Evolutionary conservation across 768 basidiomycete species (phyloP), one percentile per base, ranked within the genome.

Genomic region (Serendipita sp.): DNA sequence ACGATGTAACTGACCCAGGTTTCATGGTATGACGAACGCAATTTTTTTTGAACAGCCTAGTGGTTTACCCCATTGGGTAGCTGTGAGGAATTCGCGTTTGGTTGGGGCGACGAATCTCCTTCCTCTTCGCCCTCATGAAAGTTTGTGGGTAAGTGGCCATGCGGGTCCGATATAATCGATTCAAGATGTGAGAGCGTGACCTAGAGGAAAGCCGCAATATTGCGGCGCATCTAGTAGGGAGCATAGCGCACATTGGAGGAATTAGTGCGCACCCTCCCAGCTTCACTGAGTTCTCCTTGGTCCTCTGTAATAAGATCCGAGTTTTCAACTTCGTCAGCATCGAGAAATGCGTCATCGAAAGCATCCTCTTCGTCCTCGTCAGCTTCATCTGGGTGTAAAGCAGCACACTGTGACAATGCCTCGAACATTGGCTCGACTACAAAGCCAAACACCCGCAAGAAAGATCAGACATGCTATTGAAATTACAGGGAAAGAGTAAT

Each of bases 191-290:
- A 84, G 64, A 91, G 83, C 24, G 89, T 86, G 53, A 86, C 90
- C 89, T 91, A 67, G 67, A 63, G 56, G 43, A 33, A 61, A 62
- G 34, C 62, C 58, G 64, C 58, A 44, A 63, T 67, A 71, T 70
- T 66, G 70, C 66, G 64, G 63, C 64, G 68, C 69, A 73, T 80
- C 86, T 87, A 94, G 82, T 94, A 94, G 68, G 91, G 91, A 64
- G 81, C 76, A 75, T 77, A 92, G 74, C 90, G 86, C 71, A 74
- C 79, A 77, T 84, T 74, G 77, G 84, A 84, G 72, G 87, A 87
- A 87, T 87, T 81, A 73, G 84, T 88, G 86, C 91, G 88, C 85
- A 91, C 89, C 86, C 88, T 83, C 77, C 91, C 91, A 67, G 86
- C 87, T 75, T 86, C 84, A 72, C 84, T 88, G 66, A 92, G 80